Evolutionary conservation across 2,329 filamentous ascomycete species (phyloP), one percentile per base, ranked within the genome.

Genomic region (Colletotrichum limetticola): DNA sequence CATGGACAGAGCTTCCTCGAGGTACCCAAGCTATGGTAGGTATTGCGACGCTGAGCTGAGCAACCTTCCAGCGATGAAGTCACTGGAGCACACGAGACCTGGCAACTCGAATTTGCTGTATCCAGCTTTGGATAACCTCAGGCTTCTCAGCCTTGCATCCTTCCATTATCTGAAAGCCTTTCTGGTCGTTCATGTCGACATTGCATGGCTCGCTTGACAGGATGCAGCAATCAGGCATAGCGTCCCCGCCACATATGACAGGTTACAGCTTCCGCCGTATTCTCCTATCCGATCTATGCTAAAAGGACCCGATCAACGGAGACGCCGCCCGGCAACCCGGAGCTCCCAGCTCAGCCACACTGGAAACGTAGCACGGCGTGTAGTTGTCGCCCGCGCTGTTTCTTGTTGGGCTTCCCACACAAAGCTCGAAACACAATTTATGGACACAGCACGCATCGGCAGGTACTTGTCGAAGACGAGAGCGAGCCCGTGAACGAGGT

Each of bases 1-100:
- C 86, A 91, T 71, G n/a, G 30, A 66, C 32, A 63, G 60, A 73
- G 71, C 66, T 73, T 66, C 60, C 60, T 24, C 14, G 16, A 42
- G 37, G 37, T 19, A 42, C 37, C 37, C 42, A 16, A 73, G 67
- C 71, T 73, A 37, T n/a, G 37, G 52, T 46, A 49, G 37, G 49
- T 46, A 49, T 35, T 56, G 32, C 66, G 46, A 37, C 66, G 62
- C 66, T 65, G 71, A 69, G 57, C 71, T 73, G 61, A 66, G 37
- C 19, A 60, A 28, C 35, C 30, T 12, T 16, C 9, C 53, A 60
- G 26, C 66, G 60, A 73, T 71, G 67, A 73, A 73, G 66, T 73
- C 70, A 70, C 66, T 32, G 60, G 8, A 52, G n/a, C 24, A 46
- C 49, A 6, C 16, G 26, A 19, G 46, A 49, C 57, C 55, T 28